Conservation (phyloP, 805 yeast genomes). For the Candida gorgasii region DNA sequence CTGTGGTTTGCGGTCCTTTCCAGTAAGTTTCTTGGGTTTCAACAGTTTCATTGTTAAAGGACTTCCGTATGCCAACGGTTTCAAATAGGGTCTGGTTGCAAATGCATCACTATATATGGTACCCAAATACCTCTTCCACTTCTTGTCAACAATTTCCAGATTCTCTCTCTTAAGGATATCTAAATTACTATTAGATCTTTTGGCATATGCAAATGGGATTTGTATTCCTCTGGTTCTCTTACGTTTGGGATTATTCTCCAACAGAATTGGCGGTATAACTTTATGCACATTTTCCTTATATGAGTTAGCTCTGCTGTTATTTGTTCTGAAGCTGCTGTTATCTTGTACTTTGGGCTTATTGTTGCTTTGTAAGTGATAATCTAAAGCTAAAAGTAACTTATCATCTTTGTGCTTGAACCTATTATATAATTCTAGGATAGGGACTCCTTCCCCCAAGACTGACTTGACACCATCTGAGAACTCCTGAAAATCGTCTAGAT, state of each 20-base stretch:
- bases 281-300: constrained; percentile 3
- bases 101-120: constrained; percentile 61
- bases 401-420: constrained; percentile 9
- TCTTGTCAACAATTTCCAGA: background rate
- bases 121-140: constrained; percentile 53
- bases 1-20: constrained; percentile 19
- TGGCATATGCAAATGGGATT: constrained; percentile 16
- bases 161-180: background rate
- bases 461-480: constrained; percentile 1
- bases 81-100: constrained; percentile 67
- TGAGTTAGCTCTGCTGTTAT: background rate
- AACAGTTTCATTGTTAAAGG: constrained; percentile 38
- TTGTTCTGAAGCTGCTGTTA: background rate
- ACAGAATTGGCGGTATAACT: constrained; percentile 17
- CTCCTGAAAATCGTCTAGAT: constrained; percentile 16
- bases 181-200: constrained; percentile 8
- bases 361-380: constrained; percentile 9
- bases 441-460: constrained; percentile 7
- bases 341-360: background rate
- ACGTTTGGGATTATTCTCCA: constrained; percentile 13
- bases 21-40: constrained; percentile 23
- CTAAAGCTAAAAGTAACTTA: constrained; percentile 13
- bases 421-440: constrained; percentile 4
- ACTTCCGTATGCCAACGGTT: constrained; percentile 47
- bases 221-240: constrained; percentile 16